A percentile compares a stretch with the other conserved stretches of the same genome.
Evolutionary conservation across 1,139 yeast genomes (phyloP).

Genomic region (Keqinozyma sinolaborantium): DNA sequence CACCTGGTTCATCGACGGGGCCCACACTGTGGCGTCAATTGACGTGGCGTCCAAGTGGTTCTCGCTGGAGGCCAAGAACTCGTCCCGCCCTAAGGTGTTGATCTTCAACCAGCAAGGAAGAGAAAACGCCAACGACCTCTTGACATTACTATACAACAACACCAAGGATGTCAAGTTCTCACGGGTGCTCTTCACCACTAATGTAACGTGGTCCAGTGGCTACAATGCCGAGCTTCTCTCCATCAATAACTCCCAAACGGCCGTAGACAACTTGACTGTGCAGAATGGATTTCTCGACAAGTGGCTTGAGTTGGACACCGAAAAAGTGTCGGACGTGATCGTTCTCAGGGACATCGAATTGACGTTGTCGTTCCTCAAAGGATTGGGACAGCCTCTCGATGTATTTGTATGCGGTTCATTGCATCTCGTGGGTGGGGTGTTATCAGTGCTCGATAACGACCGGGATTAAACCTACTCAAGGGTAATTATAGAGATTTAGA

Average conservation of each 20-base stretch:
- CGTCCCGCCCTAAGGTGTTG: slow-evolving; percentile 37
- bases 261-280: slow-evolving; percentile 74
- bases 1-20: slow-evolving; percentile 90
- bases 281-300: slow-evolving; percentile 70
- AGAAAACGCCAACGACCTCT: slow-evolving; percentile 65
- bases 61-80: slow-evolving; percentile 13
- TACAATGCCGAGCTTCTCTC: slow-evolving; percentile 85
- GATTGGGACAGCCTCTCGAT: slow-evolving; percentile 48
- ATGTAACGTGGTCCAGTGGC: slow-evolving; percentile 87
- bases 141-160: slow-evolving; percentile 48
- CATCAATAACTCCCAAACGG: slow-evolving; percentile 73
- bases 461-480: slow-evolving; percentile 19
- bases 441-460: slow-evolving; percentile 71
- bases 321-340: slow-evolving; percentile 19
- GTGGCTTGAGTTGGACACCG: slow-evolving; percentile 59
- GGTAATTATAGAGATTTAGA: slow-evolving; percentile 1
- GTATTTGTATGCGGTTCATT: slow-evolving; percentile 93
- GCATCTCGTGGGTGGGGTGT: slow-evolving; percentile 89
- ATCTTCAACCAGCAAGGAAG: slow-evolving; percentile 93
- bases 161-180: slow-evolving; percentile 46
- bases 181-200: slow-evolving; percentile 82
- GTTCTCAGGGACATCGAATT: slow-evolving; percentile 76
- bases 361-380: slow-evolving; percentile 53
- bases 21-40: slow-evolving; percentile 89
- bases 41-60: slow-evolving; percentile 77